Evolutionary conservation across 441 rosid genomes (phyloP), one percentile per base, ranked within the genome.

Genomic region (Francoa sonchifolia): DNA sequence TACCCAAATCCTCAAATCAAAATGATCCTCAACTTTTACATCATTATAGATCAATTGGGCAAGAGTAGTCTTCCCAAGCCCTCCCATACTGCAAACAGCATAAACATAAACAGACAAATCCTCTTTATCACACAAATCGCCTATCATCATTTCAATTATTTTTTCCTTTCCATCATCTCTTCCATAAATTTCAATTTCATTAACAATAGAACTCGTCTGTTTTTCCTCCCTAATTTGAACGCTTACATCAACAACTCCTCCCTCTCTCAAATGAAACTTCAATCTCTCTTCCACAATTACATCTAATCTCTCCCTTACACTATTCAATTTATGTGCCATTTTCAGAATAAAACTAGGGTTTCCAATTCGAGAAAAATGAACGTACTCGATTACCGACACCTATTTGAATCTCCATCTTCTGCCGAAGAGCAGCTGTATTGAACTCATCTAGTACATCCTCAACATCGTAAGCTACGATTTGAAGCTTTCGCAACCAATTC

Each of bases 11-110:
- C 32, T 48, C 12, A 33, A 7, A 0, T 59, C 51, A n/a, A 71
- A 71, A 33, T 5, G 13, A 0, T 9, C 38, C 15, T 11, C 28
- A 1, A 61, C 52, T 5, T 5, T 37, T 9, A 52, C 59, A 52
- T 61, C 62, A 20, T 55, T 54, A 12, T 47, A 71, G 0, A 55
- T 55, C 3, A 36, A 16, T 21, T 67, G 66, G 22, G 71, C 71
- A 5, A 71, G 61, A 1, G 71, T 44, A 0, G 60, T 67, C 33
- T 71, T 71, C 4, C 74, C 74, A 2, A 67, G 13, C 0, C 75
- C 66, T 3, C 68, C 66, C 8, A 65, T 48, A 2, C 68, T n/a
- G n/a, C n/a, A n/a, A n/a, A n/a, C 72, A 55, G 55, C 45, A 10
- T 58, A 39, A 1, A 68, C 53, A 21, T 65, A 25, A 11, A 69